A percentile compares a stretch with the other conserved stretches of the same genome.
Conservation (phyloP, 2,329 filamentous ascomycete species). For the Cordyceps cicadae region DNA sequence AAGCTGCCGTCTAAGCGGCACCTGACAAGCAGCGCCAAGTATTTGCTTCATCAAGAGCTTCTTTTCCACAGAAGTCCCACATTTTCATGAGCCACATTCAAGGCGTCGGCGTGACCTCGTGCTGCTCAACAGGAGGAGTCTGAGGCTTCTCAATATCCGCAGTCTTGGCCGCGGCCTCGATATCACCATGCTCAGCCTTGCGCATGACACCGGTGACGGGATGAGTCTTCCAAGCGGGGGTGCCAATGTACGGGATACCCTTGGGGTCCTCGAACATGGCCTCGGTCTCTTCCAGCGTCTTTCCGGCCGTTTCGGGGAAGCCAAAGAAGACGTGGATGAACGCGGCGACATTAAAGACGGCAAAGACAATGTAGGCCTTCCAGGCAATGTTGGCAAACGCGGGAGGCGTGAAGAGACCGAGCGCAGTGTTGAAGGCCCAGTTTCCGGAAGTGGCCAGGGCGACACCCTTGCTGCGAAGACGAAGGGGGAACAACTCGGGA, state of each 20-base stretch:
- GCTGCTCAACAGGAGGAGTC: constrained; percentile 8
- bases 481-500: constrained; percentile 31
- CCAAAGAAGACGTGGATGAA: constrained; percentile 44
- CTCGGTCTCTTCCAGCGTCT: constrained; percentile 46
- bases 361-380: constrained; percentile 45
- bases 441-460: constrained; percentile 28
- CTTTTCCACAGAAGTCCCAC: no score
- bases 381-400: constrained; percentile 36
- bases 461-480: constrained; percentile 30
- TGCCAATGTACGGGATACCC: constrained; percentile 23
- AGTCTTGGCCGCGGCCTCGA: constrained; percentile 18
- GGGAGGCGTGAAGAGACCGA: constrained; percentile 31
- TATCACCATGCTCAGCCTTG: constrained; percentile 20
- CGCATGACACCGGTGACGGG: constrained; percentile 16
- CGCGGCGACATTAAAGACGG: constrained; percentile 42
- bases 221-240: constrained; percentile 25
- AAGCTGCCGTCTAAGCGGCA: background rate
- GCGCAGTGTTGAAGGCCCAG: constrained; percentile 34
- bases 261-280: constrained; percentile 36
- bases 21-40: background rate
- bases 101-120: background rate
- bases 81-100: background rate
- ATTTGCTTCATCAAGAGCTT: background rate
- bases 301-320: constrained; percentile 49
- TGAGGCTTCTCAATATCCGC: constrained; percentile 13